phyloP scores from a whole-genome alignment of 208 protist species.

The Strigomonas culicis region DNA sequence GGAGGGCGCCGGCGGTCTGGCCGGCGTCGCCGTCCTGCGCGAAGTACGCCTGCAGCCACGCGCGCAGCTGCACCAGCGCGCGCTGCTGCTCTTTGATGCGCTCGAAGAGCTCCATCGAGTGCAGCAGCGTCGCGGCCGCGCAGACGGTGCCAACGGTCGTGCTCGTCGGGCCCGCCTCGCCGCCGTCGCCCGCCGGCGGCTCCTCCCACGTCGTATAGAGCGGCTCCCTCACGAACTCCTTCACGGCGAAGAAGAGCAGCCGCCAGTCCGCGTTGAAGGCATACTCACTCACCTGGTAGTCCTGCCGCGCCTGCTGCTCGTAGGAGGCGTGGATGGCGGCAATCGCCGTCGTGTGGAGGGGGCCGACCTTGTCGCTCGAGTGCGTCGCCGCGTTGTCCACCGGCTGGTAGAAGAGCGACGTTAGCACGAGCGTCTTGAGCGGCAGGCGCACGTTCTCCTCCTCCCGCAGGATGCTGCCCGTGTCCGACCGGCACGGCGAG shows the following conservation, averaged over 20 bases:
- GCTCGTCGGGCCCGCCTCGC: not conserved
- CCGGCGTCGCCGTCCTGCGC: not conserved
- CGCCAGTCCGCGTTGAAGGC: not conserved
- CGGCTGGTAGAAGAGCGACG: too few species aligned
- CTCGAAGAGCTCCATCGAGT: conserved; percentile 72
- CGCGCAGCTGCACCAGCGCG: conserved; percentile 28
- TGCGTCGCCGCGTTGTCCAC: too few species aligned
- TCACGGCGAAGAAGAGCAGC: not conserved
- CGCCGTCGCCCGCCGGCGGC: not conserved
- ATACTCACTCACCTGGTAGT: too few species aligned
- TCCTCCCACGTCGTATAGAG: not conserved
- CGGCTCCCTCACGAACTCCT: not conserved
- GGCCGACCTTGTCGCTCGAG: too few species aligned
- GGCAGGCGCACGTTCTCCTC: too few species aligned
- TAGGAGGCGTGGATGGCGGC: not conserved
- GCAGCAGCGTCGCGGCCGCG: conserved; percentile 44
- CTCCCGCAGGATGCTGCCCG: too few species aligned
- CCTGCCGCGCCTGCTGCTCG: not conserved
- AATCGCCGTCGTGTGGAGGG: not conserved
- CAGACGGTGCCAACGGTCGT: conserved; percentile 27
- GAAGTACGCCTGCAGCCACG: conserved; percentile 36
- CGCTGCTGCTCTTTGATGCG: conserved; percentile 30
- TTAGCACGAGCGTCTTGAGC: too few species aligned
- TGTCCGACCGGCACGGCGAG: too few species aligned
- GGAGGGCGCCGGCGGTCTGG: too few species aligned